Conservation (phyloP, 1,284 basidiomycete species). For the Neonothopanus nambi region DNA sequence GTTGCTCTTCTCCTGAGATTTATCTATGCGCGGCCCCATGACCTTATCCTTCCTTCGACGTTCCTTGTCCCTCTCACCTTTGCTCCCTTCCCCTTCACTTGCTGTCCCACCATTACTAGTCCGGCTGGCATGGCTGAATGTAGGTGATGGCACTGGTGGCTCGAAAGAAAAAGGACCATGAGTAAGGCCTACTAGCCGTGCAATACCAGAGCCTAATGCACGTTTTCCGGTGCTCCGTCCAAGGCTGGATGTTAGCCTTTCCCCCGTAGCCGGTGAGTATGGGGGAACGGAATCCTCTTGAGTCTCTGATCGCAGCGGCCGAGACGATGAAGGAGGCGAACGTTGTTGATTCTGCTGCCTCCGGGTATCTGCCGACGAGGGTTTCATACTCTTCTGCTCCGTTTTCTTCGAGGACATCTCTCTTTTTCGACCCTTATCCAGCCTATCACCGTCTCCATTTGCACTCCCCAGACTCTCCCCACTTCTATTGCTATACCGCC, state of each 20-base stretch:
- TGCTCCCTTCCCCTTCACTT: background rate
- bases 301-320: slow-evolving; percentile 4
- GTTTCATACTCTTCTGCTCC: slow-evolving; percentile 12
- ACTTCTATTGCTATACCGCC: slow-evolving; percentile 12
- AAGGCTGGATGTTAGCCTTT: slow-evolving; percentile 34
- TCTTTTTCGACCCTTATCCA: slow-evolving; percentile 31
- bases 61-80: slow-evolving; percentile 7
- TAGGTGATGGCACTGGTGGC: slow-evolving; percentile 45
- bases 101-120: slow-evolving; percentile 12
- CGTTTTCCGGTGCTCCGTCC: slow-evolving; percentile 33
- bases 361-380: background rate
- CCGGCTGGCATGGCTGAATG: slow-evolving; percentile 24
- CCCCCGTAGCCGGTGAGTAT: slow-evolving; percentile 25
- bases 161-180: slow-evolving; percentile 52
- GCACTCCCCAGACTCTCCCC: slow-evolving; percentile 16
- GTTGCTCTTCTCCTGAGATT: background rate
- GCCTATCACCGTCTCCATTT: slow-evolving; percentile 18
- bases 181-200: slow-evolving; percentile 27
- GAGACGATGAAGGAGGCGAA: background rate
- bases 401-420: slow-evolving; percentile 23
- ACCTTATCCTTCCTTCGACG: slow-evolving; percentile 3
- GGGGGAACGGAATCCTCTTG: slow-evolving; percentile 17
- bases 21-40: slow-evolving; percentile 1
- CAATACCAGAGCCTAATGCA: slow-evolving; percentile 26
- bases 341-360: background rate